Evolutionary conservation across 371 early-diverging fungal species (phyloP), one percentile per base, ranked within the genome.

Genomic region (Batkoa obscura): DNA sequence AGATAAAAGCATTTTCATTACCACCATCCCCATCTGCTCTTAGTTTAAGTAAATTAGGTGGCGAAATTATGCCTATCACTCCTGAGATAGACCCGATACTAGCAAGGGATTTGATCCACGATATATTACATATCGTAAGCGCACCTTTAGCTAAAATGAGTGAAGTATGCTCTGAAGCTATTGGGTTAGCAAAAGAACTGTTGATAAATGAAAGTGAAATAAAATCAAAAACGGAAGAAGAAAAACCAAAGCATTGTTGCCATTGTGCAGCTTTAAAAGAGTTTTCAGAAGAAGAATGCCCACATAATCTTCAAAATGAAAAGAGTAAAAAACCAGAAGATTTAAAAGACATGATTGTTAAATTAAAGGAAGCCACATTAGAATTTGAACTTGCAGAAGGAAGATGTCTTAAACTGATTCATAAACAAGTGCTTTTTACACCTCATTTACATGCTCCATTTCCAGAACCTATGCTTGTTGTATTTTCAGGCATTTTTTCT

Each of bases 391-490:
- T 10, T 1, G 43, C 55, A 1, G 55, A 55, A 33, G 55, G 55
- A 32, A 39, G 33, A n/a, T 55, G 43, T 23, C 45, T 55, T 3
- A 13, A 55, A 3, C 30, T 55, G 2, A 55, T 55, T 43, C 55
- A 55, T 31, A 13, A 33, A 23, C 55, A 55, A 33, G 12, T 55
- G 2, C 15, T 55, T 10, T 39, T 42, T 38, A 39, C 41, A 3
- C n/a, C 41, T 23, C 55, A 55, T 31, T 17, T 31, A 32, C 43
- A 42, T 33, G 3, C 55, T 8, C 43, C 55, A 15, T 55, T 31
- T 33, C 55, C 55, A 23, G 55, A 55, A 32, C 55, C 55, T 3
- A 42, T 55, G 43, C 41, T 55, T 13, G 33, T 55, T n/a, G 55
- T 55, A 32, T 55, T 55, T n/a, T 42, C 43, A 9, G 55, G 55